phyloP scores from a whole-genome alignment of 1,284 basidiomycete species.

The Testicularia cyperi region DNA sequence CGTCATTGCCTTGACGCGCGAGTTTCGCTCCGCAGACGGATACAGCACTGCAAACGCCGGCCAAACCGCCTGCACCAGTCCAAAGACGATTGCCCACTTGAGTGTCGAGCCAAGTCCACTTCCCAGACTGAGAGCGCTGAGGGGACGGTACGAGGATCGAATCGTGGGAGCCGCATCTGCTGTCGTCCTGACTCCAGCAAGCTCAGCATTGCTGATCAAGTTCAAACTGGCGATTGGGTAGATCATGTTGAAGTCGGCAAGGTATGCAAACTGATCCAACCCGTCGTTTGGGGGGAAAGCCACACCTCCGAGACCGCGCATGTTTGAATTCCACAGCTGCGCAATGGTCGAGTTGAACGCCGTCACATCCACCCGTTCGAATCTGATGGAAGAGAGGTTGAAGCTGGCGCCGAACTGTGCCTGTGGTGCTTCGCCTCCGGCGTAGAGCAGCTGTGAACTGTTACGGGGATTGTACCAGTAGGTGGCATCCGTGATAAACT shows the following conservation, averaged over 20 bases:
- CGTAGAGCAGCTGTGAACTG: constrained; percentile 13
- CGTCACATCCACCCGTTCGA: constrained; percentile 12
- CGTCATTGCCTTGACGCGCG: constrained; percentile 75
- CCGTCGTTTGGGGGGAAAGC: constrained; percentile 7
- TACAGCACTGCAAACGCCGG: constrained; percentile 79
- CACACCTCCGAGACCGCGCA: constrained; percentile 10
- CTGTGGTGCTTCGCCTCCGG: constrained; percentile 16
- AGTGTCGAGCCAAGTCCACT: constrained; percentile 20
- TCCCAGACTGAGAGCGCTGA: constrained; percentile 17
- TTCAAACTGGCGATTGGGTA: constrained; percentile 19
- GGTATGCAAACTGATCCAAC: constrained; percentile 11
- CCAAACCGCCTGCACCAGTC: constrained; percentile 67
- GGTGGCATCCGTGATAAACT: constrained; percentile 44
- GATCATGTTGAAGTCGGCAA: constrained; percentile 11
- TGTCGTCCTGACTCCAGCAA: constrained; percentile 5
- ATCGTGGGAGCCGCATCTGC: constrained; percentile 15
- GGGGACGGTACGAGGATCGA: constrained; percentile 9
- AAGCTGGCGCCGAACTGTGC: constrained; percentile 11
- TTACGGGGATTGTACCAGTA: constrained; percentile 9
- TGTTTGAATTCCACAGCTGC: constrained; percentile 3
- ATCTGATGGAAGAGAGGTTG: constrained; percentile 5
- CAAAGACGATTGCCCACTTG: constrained; percentile 31
- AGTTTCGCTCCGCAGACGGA: constrained; percentile 70
- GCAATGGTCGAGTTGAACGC: constrained; percentile 8
- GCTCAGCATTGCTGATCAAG: constrained; percentile 25